Percentiles rank a stretch among this genome's conserved stretches.
Evolutionary conservation across 371 early-diverging fungal genomes (phyloP).

Genomic region (Vairimorpha necatrix): DNA sequence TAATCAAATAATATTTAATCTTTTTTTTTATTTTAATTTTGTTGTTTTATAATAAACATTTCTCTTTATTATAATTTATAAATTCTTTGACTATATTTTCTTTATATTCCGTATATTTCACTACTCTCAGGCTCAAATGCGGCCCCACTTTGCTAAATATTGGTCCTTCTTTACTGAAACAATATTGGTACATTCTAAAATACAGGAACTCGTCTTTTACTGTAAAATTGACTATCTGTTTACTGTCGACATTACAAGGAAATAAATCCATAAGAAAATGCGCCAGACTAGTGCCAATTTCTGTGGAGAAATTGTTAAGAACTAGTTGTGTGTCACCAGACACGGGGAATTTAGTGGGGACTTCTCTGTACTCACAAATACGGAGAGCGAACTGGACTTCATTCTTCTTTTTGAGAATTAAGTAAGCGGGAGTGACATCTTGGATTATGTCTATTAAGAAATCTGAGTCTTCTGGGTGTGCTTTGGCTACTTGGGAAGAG

Average conservation of each 20-base stretch:
- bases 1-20: no score
- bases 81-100: conserved; percentile 10
- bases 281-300: conserved; percentile 87
- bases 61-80: not conserved
- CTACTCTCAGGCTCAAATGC: conserved; percentile 81
- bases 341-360: not conserved
- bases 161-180: conserved; percentile 68
- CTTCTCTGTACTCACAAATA: not conserved
- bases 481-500: not conserved
- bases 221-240: conserved; percentile 90
- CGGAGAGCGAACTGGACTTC: not conserved
- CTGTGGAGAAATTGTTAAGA: conserved; percentile 88
- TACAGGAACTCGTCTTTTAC: conserved; percentile 97
- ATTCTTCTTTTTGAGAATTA: not conserved
- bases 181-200: conserved; percentile 82
- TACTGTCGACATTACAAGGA: conserved; percentile 85
- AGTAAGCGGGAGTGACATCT: not conserved
- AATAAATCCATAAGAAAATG: conserved; percentile 86
- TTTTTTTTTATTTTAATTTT: no score
- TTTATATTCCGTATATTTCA: conserved; percentile 38
- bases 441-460: not conserved
- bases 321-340: conserved; percentile 79
- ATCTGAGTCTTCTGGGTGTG: not conserved
- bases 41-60: conserved; percentile 1
- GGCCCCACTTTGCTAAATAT: conserved; percentile 91